Evolutionary conservation across 495 filamentous ascomycete genomes (phyloP), one percentile per base, ranked within the genome.

Genomic region (Penicillium subrubescens): DNA sequence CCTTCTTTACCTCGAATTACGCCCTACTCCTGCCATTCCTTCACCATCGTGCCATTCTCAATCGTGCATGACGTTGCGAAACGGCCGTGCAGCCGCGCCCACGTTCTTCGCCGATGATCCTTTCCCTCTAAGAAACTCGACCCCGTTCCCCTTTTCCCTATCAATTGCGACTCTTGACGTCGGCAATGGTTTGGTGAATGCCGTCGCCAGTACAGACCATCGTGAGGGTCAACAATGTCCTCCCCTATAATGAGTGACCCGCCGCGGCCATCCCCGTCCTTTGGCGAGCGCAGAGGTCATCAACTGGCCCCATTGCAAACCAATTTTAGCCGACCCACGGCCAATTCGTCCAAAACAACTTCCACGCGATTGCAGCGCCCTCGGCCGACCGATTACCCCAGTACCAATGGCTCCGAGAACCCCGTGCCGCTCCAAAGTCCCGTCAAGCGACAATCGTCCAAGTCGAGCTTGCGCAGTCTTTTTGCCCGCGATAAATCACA

Each of bases 221-320:
- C 39, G 29, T 1, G 34, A 21, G 34, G 37, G 39, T 25, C 29
- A 27, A 52, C 51, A 27, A 65, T 52, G 58, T 51, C 57, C 41
- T 64, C 41, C 21, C n/a, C 37, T 8, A 33, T 31, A 25, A 33
- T 52, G 44, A 58, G 41, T 56, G n/a, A 35, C 33, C 51, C 25
- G 66, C 66, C 29, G 34, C 41, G 60, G 11, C 31, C 69, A 53
- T 65, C 57, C 43, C 67, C 75, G 15, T 77, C 76, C 25, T 69
- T 81, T 59, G 72, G 73, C 61, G 77, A 79, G 60, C 78, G 77
- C 37, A 71, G 78, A 73, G 78, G 78, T 10, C 78, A 75, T 50
- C 71, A 54, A 27, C 63, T 81, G 5, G 65, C 77, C 7, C 78
- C 78, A 7, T 60, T 81, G 34, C 73, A 79, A 60, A 81, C 78